These are phyloP conservation scores for Rubia tinctorum DNA, from an alignment of 305 asterid species.

Conservation along the genomic window DNA sequence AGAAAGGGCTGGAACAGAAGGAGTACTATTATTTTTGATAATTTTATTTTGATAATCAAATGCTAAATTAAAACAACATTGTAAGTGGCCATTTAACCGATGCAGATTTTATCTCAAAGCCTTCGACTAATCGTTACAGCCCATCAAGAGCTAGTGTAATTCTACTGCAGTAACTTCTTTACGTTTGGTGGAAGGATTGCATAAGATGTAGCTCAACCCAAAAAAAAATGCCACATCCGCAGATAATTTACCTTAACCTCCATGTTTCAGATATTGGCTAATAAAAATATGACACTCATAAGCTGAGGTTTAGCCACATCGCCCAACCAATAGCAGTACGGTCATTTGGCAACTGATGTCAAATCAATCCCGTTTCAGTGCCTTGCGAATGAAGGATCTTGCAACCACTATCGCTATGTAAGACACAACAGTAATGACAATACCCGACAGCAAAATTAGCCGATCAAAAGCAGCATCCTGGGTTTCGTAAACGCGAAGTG, in stretches of 20 bases:
- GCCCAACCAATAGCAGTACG: not conserved
- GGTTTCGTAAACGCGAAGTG: slow-evolving; percentile 59
- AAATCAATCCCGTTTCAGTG: slow-evolving; percentile 75
- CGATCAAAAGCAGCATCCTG: slow-evolving; percentile 55
- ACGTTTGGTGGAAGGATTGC: slow-evolving; percentile 5
- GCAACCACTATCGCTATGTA: slow-evolving; percentile 49
- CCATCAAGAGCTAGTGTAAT: not conserved
- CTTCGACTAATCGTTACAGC: not conserved
- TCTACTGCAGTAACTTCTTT: not conserved
- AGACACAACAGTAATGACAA: slow-evolving; percentile 51
- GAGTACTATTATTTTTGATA: too few species aligned
- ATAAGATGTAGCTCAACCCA: slow-evolving; percentile 14
- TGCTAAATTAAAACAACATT: too few species aligned
- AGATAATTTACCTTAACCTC: not conserved
- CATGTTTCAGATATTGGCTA: not conserved
- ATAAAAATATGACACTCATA: not conserved
- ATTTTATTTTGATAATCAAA: too few species aligned
- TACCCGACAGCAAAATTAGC: slow-evolving; percentile 58
- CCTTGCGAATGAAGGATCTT: slow-evolving; percentile 68
- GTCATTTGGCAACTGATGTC: not conserved
- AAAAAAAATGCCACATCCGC: slow-evolving; percentile 14
- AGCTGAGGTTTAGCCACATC: not conserved
- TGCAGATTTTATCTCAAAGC: not conserved
- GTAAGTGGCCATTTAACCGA: too few species aligned
- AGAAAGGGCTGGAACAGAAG: too few species aligned